Evolutionary conservation across 352 stramenopile genomes (phyloP), one percentile per base, ranked within the genome.

Genomic region (Phytophthora pini): DNA sequence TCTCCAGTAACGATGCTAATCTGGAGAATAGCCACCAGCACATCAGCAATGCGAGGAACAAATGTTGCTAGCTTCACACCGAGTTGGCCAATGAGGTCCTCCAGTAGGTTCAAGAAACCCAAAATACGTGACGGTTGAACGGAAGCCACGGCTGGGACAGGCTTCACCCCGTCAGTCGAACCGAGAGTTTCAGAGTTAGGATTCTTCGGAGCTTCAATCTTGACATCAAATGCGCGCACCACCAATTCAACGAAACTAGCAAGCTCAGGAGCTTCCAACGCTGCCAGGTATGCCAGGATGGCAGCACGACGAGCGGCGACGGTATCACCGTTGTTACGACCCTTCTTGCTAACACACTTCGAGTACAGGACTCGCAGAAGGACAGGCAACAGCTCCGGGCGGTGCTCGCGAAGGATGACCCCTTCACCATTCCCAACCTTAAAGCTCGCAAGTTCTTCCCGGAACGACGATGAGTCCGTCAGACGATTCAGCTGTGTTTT

Each of bases 391-490:
- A 98, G 73, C 34, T 80, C 74, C 0, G 56, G 63, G 3, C 92
- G 87, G 54, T 98, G 93, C 45, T 96, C 89, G 5, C 73, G 74
- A 20, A 95, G 72, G 26, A 98, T 77, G 7, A 87, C 40, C 13
- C 85, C 79, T 1, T 84, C 76, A n/a, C 80, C 80, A 2, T 85
- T 68, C 24, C 80, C 80, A 59, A 97, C 82, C 54, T 91, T 90
- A 66, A 98, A 97, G 13, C 77, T 95, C 11, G 94, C 92, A 17
- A 98, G 74, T 68, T 97, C 89, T 61, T 98, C 90, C 17, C 93
- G 85, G 70, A 98, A 96, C 39, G 80, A 92, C 5, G 73, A 54
- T 7, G 89, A 81, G 50, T 97, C 84, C 0, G 80, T 81, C 31
- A 98, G 82, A 34, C 87, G 84, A 40, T 93, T 84, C 13, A 97